A percentile compares a stretch with the other conserved stretches of the same genome.
Conservation (phyloP, 2,329 filamentous ascomycete species). For the Pyrenophora graminea region DNA sequence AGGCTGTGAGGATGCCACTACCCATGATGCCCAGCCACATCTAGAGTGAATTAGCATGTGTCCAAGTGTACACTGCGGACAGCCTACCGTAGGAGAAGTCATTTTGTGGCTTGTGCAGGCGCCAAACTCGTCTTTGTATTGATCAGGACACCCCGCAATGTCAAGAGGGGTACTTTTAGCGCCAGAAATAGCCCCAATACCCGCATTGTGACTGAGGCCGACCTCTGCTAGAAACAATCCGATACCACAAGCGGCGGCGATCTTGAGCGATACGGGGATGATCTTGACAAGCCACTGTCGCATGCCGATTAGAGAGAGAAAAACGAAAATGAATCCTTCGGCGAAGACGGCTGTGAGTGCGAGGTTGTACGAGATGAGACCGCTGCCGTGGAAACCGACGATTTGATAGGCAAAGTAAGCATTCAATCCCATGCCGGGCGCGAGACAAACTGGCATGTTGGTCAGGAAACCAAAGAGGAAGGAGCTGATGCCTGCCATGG, state of each 20-base stretch:
- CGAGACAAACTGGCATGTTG: constrained; percentile 63
- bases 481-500: constrained; percentile 74
- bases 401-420: constrained; percentile 85
- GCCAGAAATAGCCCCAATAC: constrained; percentile 78
- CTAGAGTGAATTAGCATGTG: constrained; percentile 23
- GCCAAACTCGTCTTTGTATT: constrained; percentile 55
- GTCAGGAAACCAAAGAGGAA: constrained; percentile 81
- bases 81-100: constrained; percentile 67
- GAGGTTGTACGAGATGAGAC: constrained; percentile 71
- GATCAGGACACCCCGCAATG: constrained; percentile 72
- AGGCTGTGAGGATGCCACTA: constrained; percentile 76
- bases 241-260: constrained; percentile 83
- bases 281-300: constrained; percentile 85
- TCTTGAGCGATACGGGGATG: constrained; percentile 81
- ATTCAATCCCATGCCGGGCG: constrained; percentile 62
- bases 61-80: neutral
- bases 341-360: constrained; percentile 86
- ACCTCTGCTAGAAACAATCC: constrained; percentile 79
- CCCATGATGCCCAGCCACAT: constrained; percentile 90
- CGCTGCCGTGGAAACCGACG: constrained; percentile 75
- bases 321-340: constrained; percentile 84
- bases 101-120: constrained; percentile 73
- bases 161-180: constrained; percentile 67
- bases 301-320: constrained; percentile 76
- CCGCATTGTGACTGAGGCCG: constrained; percentile 76